Base-by-base conservation (phyloP, 139 green algal genomes). In the Dunaliella sp. region DNA sequence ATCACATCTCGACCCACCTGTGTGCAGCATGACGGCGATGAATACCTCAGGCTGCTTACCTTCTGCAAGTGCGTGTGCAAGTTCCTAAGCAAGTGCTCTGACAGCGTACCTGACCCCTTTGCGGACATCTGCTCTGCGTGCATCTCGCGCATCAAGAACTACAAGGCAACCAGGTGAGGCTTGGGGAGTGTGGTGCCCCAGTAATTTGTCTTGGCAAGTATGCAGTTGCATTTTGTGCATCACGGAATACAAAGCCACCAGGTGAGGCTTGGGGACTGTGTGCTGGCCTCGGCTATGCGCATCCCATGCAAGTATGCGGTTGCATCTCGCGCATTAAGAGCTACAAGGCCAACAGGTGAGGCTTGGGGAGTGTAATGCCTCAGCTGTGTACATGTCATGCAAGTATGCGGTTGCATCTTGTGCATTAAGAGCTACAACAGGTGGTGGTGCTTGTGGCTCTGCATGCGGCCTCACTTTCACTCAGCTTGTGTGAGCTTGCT, bases 61-160 rank as follows among this genome's bases (percentile, higher is more conserved):
- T 92, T 92, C 81, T 92, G 89, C 89, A 85, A 85, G 81, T 59
- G 81, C 36, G 85, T 88, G 32, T 88, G 88, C 85, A 86, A 84
- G 76, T 90, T 80, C 84, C 86, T 88, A 81, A 85, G 87, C 83
- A 89, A 89, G 65, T 89, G 86, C 86, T 87, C 82, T 36, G 86
- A 89, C 30, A 77, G 80, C 80, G 84, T 81, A 0, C 84, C 59
- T 2, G 84, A 90, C 36, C 88, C 88, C 12, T 90, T 90, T 37
- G 36, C 73, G 22, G 88, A 90, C 77, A 90, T 90, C 58, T 85
- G 81, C 36, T 65, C n/a, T 38, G 88, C 88, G 32, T 90, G 88
- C 77, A 85, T 77, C 31, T 87, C 80, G 25, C 81, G 88, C 77
- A 90, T 90, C 81, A 88, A 87, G 77, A 85, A 85, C 65, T 90